Percentiles rank a stretch among this genome's conserved stretches.
These are phyloP conservation scores for Magnaporthiopsis incrustans DNA, from an alignment of 2,329 filamentous ascomycete species.

Conservation along the genomic window DNA sequence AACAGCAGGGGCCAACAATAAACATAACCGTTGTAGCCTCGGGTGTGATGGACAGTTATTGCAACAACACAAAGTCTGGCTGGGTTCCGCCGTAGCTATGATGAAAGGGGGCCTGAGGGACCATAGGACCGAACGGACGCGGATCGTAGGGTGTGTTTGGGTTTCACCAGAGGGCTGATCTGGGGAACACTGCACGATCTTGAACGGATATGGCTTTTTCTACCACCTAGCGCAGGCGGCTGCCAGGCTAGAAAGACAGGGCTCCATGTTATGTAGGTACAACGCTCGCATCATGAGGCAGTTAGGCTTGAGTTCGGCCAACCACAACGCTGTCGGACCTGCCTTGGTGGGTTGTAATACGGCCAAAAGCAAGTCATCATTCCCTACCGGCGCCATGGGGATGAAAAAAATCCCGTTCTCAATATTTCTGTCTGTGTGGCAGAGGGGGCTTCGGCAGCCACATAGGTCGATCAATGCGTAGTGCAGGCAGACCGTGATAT, in stretches of 20 bases:
- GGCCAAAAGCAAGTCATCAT: background rate
- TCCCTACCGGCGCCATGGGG: background rate
- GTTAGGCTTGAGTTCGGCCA: background rate
- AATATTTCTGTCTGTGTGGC: background rate
- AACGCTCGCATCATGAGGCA: background rate
- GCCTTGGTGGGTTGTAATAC: background rate
- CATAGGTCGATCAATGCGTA: background rate
- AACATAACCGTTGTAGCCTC: background rate
- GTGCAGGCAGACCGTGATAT: background rate
- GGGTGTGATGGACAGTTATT: background rate
- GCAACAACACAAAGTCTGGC: conserved; percentile 10
- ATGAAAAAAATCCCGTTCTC: background rate
- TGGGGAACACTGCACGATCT: background rate
- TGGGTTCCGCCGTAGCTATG: background rate
- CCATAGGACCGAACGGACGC: background rate
- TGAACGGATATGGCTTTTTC: background rate
- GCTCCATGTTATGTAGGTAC: background rate
- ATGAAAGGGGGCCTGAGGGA: conserved; percentile 1
- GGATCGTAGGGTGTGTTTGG: background rate
- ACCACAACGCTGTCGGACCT: background rate
- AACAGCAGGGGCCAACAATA: conserved; percentile 6
- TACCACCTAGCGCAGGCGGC: background rate
- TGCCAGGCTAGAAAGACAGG: background rate
- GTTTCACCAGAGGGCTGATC: background rate
- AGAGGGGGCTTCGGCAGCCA: too few species aligned